These are phyloP conservation scores for Bipolaris oryzae DNA, from an alignment of 2,329 filamentous ascomycete genomes.

Conservation along the genomic window DNA sequence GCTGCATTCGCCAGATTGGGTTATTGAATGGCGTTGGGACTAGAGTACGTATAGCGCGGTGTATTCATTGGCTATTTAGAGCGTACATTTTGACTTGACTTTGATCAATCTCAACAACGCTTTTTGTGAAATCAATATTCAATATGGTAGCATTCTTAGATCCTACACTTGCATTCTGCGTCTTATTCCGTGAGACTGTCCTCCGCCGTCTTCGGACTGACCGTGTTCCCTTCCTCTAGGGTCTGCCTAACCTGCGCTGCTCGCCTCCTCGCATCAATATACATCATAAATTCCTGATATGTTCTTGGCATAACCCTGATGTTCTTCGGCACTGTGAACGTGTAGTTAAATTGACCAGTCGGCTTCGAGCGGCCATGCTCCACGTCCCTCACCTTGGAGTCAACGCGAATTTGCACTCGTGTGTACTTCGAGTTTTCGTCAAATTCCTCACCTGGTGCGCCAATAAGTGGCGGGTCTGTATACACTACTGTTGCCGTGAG, in stretches of 20 bases:
- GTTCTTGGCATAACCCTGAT: conserved; percentile 69
- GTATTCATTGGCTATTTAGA: neutral
- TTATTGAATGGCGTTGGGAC: conserved; percentile 1
- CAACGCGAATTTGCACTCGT: conserved; percentile 72
- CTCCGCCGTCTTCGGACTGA: conserved; percentile 40
- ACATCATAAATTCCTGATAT: conserved; percentile 70
- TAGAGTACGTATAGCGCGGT: neutral
- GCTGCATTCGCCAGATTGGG: neutral
- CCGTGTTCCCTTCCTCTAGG: conserved; percentile 35
- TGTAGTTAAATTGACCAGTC: conserved; percentile 79
- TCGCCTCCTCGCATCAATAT: conserved; percentile 64
- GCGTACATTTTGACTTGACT: neutral
- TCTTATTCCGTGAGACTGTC: conserved; percentile 46
- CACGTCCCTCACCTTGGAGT: conserved; percentile 73
- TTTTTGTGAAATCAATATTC: neutral
- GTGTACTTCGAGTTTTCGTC: conserved; percentile 55
- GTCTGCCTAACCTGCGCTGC: conserved; percentile 57
- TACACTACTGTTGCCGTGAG: conserved; percentile 74
- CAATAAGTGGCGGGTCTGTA: conserved; percentile 65
- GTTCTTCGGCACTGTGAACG: conserved; percentile 68
- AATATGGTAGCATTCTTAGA: neutral
- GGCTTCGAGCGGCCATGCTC: conserved; percentile 71
- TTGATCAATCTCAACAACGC: neutral
- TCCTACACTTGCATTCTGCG: neutral
- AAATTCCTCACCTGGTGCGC: conserved; percentile 44